Percentiles rank a stretch among this genome's conserved stretches.
These are phyloP conservation scores for Penicillium bovifimosum DNA, from an alignment of 495 filamentous ascomycete species.

Conservation along the genomic window DNA sequence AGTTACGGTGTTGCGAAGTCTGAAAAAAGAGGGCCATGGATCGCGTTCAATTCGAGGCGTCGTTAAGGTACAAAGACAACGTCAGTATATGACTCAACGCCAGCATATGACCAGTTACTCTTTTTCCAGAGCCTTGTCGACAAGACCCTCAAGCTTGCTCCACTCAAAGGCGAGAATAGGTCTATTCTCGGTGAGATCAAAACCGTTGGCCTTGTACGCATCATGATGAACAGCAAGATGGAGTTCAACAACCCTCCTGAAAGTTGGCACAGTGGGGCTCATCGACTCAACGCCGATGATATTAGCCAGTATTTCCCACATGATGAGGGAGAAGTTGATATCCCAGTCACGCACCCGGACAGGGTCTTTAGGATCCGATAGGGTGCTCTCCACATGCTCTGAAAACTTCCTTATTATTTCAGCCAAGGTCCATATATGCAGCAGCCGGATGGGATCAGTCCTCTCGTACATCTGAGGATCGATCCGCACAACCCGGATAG, in stretches of 20 bases:
- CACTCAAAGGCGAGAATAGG: slow-evolving; percentile 27
- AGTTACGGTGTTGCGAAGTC: too few relatives aligned
- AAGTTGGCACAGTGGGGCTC: slow-evolving; percentile 34
- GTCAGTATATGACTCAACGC: not conserved
- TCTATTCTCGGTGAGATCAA: slow-evolving; percentile 26
- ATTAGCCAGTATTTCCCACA: slow-evolving; percentile 37
- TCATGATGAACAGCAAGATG: slow-evolving; percentile 30
- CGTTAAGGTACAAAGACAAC: not conserved
- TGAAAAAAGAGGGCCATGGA: too few relatives aligned
- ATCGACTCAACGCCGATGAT: slow-evolving; percentile 33
- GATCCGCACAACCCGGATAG: slow-evolving; percentile 32
- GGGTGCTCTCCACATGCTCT: slow-evolving; percentile 18
- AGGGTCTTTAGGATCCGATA: slow-evolving; percentile 13
- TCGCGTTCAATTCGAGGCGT: not conserved
- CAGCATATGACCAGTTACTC: slow-evolving; percentile 19
- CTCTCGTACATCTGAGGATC: slow-evolving; percentile 34
- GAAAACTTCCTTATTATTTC: slow-evolving; percentile 35
- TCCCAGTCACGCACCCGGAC: slow-evolving; percentile 15
- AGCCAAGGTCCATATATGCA: slow-evolving; percentile 40
- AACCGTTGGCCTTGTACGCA: slow-evolving; percentile 26
- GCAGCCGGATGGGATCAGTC: slow-evolving; percentile 38
- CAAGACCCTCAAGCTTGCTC: slow-evolving; percentile 32
- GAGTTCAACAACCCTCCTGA: slow-evolving; percentile 26
- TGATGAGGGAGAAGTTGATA: slow-evolving; percentile 30
- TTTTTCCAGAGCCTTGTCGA: slow-evolving; percentile 22